Conservation (phyloP, 1,139 yeast species). For the Meyerozyma sp. region DNA sequence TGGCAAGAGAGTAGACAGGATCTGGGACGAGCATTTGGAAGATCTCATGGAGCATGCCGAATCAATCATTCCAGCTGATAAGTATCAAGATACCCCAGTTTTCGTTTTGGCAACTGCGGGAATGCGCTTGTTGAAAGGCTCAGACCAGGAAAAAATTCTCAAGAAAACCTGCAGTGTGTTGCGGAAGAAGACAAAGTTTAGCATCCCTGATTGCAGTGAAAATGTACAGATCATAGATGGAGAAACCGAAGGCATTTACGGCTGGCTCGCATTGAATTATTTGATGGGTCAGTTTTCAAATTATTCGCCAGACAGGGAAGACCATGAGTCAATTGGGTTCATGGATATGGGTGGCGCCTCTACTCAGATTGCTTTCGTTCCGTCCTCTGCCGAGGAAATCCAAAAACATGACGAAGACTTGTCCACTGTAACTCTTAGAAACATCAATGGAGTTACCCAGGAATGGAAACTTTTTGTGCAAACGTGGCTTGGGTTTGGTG, state of each 20-base stretch:
- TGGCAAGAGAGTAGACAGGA: constrained; percentile 35
- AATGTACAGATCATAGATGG: constrained; percentile 75
- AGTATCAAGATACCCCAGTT: constrained; percentile 57
- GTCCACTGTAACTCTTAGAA: constrained; percentile 50
- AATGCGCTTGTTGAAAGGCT: constrained; percentile 57
- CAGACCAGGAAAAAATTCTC: constrained; percentile 42
- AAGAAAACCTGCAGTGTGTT: constrained; percentile 48
- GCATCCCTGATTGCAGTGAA: constrained; percentile 45
- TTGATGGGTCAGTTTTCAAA: constrained; percentile 50
- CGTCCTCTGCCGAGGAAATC: constrained; percentile 48
- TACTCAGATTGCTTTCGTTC: constrained; percentile 76
- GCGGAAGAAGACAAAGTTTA: constrained; percentile 44
- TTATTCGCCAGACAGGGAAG: constrained; percentile 21
- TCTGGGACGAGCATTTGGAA: constrained; percentile 60
- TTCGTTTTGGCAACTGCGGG: constrained; percentile 80
- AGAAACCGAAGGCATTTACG: constrained; percentile 73
- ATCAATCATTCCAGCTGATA: constrained; percentile 48
- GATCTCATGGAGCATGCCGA: constrained; percentile 54
- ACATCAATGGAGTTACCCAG: constrained; percentile 55
- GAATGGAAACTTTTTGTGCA: constrained; percentile 72
- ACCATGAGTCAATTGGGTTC: constrained; percentile 62
- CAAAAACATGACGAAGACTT: constrained; percentile 59
- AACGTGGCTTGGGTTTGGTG: constrained; percentile 84
- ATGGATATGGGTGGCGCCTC: constrained; percentile 94
- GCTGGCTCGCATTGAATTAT: constrained; percentile 75